Percentiles rank a stretch among this genome's conserved stretches.
These are phyloP conservation scores for Eucalyptus globulus DNA, from an alignment of 345 rosid genomes.

Conservation along the genomic window DNA sequence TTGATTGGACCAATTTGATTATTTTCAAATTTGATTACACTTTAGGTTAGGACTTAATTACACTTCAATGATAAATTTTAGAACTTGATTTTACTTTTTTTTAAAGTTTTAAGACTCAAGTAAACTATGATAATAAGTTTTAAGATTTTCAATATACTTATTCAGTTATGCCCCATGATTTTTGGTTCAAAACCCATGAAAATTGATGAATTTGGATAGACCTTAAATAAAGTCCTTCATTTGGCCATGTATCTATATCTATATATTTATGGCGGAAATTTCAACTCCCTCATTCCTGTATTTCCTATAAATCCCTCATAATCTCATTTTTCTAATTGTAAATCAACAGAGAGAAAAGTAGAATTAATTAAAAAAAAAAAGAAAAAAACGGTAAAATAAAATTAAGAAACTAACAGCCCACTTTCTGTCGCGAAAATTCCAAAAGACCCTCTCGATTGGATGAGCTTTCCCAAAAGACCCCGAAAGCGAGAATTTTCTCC, in stretches of 20 bases:
- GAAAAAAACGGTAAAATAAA: no score
- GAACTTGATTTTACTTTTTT: no score
- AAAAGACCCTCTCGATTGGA: not conserved
- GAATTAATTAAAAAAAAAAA: not conserved
- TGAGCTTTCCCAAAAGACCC: not conserved
- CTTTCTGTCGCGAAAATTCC: not conserved
- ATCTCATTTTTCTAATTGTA: not conserved
- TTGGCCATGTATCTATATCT: not conserved
- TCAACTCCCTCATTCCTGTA: not conserved
- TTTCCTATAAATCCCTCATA: not conserved
- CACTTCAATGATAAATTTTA: no score
- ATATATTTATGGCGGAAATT: not conserved
- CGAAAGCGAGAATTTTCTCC: not conserved
- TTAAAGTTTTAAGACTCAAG: no score
- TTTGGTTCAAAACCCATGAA: not conserved
- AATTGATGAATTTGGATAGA: not conserved
- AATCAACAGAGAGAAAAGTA: not conserved
- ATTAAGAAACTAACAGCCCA: not conserved
- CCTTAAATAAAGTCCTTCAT: not conserved
- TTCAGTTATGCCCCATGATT: not conserved
- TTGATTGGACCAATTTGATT: not conserved
- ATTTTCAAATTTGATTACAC: not conserved
- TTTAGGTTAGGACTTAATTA: not conserved
- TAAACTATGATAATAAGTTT: no score
- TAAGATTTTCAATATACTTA: no score